Conservation (phyloP, 257 asterid species). For the Craterostigma plantagineum region DNA sequence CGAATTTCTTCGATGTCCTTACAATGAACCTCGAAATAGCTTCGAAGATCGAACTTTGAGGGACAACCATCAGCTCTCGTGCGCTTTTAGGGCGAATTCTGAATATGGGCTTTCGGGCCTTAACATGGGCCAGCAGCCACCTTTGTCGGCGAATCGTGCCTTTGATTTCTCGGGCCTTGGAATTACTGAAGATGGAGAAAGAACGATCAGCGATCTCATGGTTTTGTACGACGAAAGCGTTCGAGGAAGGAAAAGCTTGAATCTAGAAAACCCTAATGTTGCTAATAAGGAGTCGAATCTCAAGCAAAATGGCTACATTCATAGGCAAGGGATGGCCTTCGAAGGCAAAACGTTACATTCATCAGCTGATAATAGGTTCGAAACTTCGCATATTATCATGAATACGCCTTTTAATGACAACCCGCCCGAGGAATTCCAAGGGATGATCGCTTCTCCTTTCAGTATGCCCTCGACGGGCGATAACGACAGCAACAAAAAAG, state of each 20-base stretch:
- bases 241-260: slow-evolving; percentile 16
- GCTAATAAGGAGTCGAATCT: too few relatives aligned
- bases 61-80: slow-evolving; percentile 56
- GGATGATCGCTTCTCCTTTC: slow-evolving; percentile 46
- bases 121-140: slow-evolving; percentile 13
- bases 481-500: slow-evolving; percentile 18
- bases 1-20: slow-evolving; percentile 54
- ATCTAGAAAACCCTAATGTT: slow-evolving; percentile 9
- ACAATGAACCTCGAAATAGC: slow-evolving; percentile 36
- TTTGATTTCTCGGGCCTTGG: slow-evolving; percentile 27
- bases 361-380: too few relatives aligned
- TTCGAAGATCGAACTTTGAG: slow-evolving; percentile 39
- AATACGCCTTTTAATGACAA: slow-evolving; percentile 30
- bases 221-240: slow-evolving; percentile 28
- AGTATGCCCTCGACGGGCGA: slow-evolving; percentile 24
- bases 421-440: slow-evolving; percentile 30
- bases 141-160: slow-evolving; percentile 12
- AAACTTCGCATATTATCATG: too few relatives aligned
- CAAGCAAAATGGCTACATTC: slow-evolving; percentile 19
- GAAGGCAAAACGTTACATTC: slow-evolving; percentile 19
- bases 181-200: slow-evolving; percentile 51
- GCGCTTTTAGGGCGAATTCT: slow-evolving; percentile 25
- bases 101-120: slow-evolving; percentile 29
- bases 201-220: slow-evolving; percentile 41
- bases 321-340: neutral